Percentiles rank a stretch among this genome's conserved stretches.
Evolutionary conservation across 2,329 filamentous ascomycete species (phyloP).

Genomic region (Neocatenulostroma microsporum): DNA sequence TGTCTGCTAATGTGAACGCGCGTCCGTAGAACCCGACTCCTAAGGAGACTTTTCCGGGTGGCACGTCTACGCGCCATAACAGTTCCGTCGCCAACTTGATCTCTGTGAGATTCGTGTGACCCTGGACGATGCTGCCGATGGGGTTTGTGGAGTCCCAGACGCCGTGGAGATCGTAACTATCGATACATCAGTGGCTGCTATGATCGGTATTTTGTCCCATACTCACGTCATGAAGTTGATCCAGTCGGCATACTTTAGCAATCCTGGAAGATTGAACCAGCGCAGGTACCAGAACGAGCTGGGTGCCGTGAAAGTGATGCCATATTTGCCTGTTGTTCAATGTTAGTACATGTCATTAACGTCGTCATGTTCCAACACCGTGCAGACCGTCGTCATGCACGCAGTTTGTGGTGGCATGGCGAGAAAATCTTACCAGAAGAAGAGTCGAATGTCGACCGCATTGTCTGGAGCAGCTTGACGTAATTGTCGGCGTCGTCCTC

Average conservation of each 20-base stretch:
- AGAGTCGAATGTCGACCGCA: background rate
- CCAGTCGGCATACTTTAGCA: conserved; percentile 7
- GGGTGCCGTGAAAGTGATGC: background rate
- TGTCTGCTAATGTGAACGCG: conserved; percentile 23
- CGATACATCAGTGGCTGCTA: no score
- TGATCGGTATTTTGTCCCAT: no score
- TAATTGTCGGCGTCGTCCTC: background rate
- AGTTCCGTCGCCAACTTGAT: conserved; percentile 38
- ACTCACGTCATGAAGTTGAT: conserved; percentile 12
- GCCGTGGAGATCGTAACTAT: no score
- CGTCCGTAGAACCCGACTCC: conserved; percentile 43
- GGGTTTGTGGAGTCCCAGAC: no score
- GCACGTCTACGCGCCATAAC: conserved; percentile 39
- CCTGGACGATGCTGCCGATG: no score
- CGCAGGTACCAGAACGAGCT: background rate
- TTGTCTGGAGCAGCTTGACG: background rate
- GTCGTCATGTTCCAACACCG: no score
- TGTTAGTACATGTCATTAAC: no score
- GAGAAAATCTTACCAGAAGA: no score
- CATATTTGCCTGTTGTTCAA: no score
- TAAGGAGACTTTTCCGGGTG: conserved; percentile 35
- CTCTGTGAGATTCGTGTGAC: conserved; percentile 43
- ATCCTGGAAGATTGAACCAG: background rate
- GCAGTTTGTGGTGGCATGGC: no score
- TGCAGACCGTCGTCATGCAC: no score